These are phyloP conservation scores for Schoenoplectus triqueter DNA, from an alignment of 202 grass and related monocot genomes.

Conservation along the genomic window DNA sequence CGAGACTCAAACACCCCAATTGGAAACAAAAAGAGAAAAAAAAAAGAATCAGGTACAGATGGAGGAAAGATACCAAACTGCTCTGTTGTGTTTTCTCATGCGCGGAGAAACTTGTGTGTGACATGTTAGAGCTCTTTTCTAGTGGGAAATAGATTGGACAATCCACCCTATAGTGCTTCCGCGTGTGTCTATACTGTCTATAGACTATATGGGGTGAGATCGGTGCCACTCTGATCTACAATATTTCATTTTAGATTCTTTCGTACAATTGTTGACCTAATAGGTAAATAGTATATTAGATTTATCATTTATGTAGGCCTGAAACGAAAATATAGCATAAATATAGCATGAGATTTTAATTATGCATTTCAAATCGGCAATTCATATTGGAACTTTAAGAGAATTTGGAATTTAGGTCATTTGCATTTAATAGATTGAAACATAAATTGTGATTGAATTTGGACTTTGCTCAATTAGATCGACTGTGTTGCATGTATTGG, in stretches of 20 bases:
- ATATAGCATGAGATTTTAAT: too few species aligned
- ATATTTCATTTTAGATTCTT: not conserved
- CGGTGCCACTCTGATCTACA: not conserved
- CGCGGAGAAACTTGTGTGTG: not conserved
- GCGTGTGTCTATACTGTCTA: conserved; percentile 17
- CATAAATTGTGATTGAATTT: too few species aligned
- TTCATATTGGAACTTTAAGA: too few species aligned
- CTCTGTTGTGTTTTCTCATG: conserved; percentile 6
- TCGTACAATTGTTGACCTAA: conserved; percentile 1
- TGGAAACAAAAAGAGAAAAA: conserved; percentile 40
- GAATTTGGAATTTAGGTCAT: too few species aligned
- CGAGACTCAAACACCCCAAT: conserved; percentile 13
- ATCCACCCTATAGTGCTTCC: conserved; percentile 31
- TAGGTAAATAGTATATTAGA: too few species aligned
- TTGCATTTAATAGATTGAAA: too few species aligned
- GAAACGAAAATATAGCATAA: too few species aligned
- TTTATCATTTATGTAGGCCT: too few species aligned
- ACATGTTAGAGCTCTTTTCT: conserved; percentile 11
- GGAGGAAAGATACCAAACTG: not conserved
- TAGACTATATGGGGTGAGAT: not conserved
- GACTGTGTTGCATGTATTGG: too few species aligned
- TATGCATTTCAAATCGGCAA: too few species aligned
- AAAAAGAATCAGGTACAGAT: conserved; percentile 2
- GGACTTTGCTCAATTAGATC: too few species aligned
- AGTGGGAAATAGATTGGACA: conserved; percentile 25